Base-by-base conservation (phyloP, 768 basidiomycete genomes). In the Russula sp. region DNA sequence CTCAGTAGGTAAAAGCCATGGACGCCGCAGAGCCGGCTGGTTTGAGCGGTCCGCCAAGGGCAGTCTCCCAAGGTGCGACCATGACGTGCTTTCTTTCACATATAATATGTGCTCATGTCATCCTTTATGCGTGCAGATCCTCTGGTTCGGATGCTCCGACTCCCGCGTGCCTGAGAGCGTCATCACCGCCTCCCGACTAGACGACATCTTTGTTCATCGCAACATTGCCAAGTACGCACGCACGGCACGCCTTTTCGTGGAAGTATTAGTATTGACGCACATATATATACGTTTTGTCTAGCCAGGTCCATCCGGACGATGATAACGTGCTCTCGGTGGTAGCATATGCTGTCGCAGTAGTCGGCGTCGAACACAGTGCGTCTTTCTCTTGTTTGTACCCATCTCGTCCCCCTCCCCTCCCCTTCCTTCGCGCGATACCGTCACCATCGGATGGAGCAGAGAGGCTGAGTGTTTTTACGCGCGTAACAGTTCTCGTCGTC, bases 81-180 rank as follows among this genome's bases (percentile, higher is more conserved):
- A 3, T 11, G 43, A 22, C n/a, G n/a, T n/a, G 58, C 32, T 63
- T 63, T 58, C 35, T 34, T 20, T 29, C 3, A n/a, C 39, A 20
- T 13, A 6, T 3, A 9, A 32, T 18, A 10, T 47, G 42, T 32
- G 34, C 35, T 48, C 51, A 25, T 34, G 7, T 10, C 22, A 11
- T 46, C 11, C 9, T 34, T 25, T 43, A 20, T 35, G 14, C 36
- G 18, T n/a, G 29, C 55, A 89, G 88, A 76, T 86, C 11, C 81
- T 88, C 67, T 90, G 87, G 87, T 81, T 90, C 69, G 87, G 88
- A 53, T 90, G 88, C 72, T 81, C 90, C 42, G 93, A 95, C 72
- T 93, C 90, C 10, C 79, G 93, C 65, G 88, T 93, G 2, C 90
- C 90, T 20, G 91, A 92, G 71, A 83, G 83, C 39, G 85, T 89